Evolutionary conservation across 495 filamentous ascomycete species (phyloP).

Genomic region (Xylaria bambusicola): DNA sequence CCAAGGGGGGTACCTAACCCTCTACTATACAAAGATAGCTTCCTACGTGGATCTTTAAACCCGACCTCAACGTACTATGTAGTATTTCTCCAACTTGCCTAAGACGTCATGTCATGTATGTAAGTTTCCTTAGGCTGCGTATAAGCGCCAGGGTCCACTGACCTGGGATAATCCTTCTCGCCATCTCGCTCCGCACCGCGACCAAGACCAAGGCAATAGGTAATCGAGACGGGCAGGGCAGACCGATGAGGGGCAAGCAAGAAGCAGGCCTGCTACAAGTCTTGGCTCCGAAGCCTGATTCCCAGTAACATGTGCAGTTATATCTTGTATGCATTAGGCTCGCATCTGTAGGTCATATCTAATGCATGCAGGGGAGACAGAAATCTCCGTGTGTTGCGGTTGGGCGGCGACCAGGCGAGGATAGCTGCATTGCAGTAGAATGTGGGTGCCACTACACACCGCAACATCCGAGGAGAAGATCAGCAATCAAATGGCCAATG

Average conservation of each 20-base stretch:
- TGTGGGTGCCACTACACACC: constrained; percentile 11
- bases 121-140: not conserved
- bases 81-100: not conserved
- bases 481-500: not conserved
- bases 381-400: constrained; percentile 9
- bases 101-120: constrained; percentile 18
- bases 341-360: constrained; percentile 14
- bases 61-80: constrained; percentile 10
- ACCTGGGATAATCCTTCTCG: not conserved
- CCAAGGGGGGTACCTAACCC: too few relatives aligned
- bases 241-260: not conserved
- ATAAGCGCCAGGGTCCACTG: not conserved
- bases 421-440: constrained; percentile 11
- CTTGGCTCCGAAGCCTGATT: constrained; percentile 16
- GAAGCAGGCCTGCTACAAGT: constrained; percentile 5
- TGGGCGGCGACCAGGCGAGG: constrained; percentile 4
- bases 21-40: too few relatives aligned
- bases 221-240: too few relatives aligned
- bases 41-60: too few relatives aligned
- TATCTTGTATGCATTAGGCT: constrained; percentile 15
- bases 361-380: constrained; percentile 17
- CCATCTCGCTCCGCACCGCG: not conserved
- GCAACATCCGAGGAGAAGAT: constrained; percentile 10
- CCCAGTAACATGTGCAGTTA: constrained; percentile 8
- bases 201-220: not conserved